Base-by-base conservation (phyloP, 306 rosid species). In the Vigna angularis region DNA sequence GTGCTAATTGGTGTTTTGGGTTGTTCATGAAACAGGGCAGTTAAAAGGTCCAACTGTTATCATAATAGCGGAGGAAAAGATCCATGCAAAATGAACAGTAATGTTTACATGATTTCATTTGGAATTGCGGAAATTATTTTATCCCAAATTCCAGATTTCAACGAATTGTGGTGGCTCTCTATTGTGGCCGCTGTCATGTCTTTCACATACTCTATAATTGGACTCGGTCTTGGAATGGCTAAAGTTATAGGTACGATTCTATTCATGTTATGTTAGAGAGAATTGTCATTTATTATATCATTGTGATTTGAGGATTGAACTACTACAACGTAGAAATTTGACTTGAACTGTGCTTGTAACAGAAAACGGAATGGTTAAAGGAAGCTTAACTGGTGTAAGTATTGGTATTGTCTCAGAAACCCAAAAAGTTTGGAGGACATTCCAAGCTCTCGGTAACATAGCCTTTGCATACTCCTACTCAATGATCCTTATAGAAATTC, bases 401-500 rank as follows among this genome's bases (percentile, higher is more conserved):
- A 44, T 83, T 56, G 87, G 85, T 0, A 10, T 58, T 30, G 75
- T 83, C 24, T 76, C 85, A 26, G 47, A 72, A 65, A 12, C 75
- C 2, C 79, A 83, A 64, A 86, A 86, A 64, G 1, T 83, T 55
- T 86, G 87, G 87, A 83, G 69, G 38, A 77, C 73, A 26, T 86
- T 86, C 30, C 87, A 79, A 86, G 85, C 89, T 62, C 85, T 86
- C 38, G 87, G 89, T 5, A 74, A 83, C 74, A 86, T 86, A 47
- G 87, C 89, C 15, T 86, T 86, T 81, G 81, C 89, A 18, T 86
- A 83, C 76, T 86, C 89, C n/a, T 86, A 76, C 44, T 80, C 89
- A 38, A 68, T 80, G 81, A 83, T 86, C 76, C 89, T 86, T 13
- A 73, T 83, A 26, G 89, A 86, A 77, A 83, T 86, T 74, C 85